Evolutionary conservation across 164 flowering plant genomes (phyloP), one percentile per base, ranked within the genome.

Genomic region (Warburgia ugandensis): DNA sequence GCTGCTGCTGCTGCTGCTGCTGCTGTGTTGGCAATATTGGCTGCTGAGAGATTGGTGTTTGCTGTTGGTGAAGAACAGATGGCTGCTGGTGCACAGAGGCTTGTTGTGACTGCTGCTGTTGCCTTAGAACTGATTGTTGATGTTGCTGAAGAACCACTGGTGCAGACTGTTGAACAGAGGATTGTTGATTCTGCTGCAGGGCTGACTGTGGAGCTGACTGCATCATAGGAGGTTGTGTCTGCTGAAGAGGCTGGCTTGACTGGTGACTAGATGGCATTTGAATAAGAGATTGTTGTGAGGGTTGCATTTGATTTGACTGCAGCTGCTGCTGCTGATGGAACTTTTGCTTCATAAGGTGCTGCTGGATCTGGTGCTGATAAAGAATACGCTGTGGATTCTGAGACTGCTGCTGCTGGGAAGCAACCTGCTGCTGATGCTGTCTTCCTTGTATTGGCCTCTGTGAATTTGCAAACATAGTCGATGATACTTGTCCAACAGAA

Each of bases 361-460:
- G 89, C 59, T 79, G 94, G 23, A 80, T 58, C 33, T 83, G 86
- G 50, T 87, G 58, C 49, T 72, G 86, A 70, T 79, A 57, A 6
- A 63, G 59, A 21, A 79, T 50, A 22, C 67, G 64, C 31, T 69
- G 71, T 1, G 73, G 61, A 66, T 51, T 71, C 44, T 79, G 86
- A 52, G 68, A 84, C 36, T 77, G 89, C 6, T 60, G 19, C 65
- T 74, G 67, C 55, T 65, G 77, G 59, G 69, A 73, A 63, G 65
- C 2, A 29, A 51, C 12, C 25, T 62, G 58, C 28, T 50, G 54
- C 50, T 70, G 51, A 29, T 50, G 66, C 58, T 74, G 96, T 68
- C 89, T 83, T 45, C 78, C 94, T 38, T 59, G 80, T 63, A 84
- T 64, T 52, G 67, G 92, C 68, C 83, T 82, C 67, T 80, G 94